Conservation (phyloP, 768 basidiomycete genomes). For the Collybia mongolica region DNA sequence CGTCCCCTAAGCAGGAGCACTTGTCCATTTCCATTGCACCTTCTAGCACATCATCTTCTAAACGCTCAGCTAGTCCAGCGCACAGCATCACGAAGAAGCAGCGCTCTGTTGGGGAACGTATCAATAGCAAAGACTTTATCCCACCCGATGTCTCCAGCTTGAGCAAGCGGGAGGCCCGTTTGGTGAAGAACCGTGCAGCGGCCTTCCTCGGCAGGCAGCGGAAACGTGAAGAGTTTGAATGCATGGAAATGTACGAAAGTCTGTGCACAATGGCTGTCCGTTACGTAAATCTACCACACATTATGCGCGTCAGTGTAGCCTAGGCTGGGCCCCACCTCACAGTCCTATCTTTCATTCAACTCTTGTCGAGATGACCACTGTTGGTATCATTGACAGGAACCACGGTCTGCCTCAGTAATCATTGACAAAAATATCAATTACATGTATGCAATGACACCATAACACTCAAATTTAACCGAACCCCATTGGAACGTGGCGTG, state of each 20-base stretch:
- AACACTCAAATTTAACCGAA: no score
- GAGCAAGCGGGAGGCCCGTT: constrained; percentile 86
- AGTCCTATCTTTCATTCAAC: no score
- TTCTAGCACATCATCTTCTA: constrained; percentile 23
- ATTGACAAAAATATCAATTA: no score
- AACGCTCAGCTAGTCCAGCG: constrained; percentile 47
- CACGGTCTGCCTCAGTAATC: no score
- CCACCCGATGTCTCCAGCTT: constrained; percentile 88
- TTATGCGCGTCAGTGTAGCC: no score
- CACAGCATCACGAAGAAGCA: constrained; percentile 38
- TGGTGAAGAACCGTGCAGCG: constrained; percentile 90
- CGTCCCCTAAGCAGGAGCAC: constrained; percentile 29
- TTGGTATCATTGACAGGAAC: no score
- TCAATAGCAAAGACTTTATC: constrained; percentile 77
- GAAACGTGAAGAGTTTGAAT: constrained; percentile 90
- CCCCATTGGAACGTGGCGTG: no score
- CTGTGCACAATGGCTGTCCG: no score
- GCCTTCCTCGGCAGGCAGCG: constrained; percentile 90
- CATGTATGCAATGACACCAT: no score
- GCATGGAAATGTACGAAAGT: constrained; percentile 76
- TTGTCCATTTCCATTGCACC: constrained; percentile 33
- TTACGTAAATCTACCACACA: no score
- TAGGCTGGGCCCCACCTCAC: no score
- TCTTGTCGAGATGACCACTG: no score
- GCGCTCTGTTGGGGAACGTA: constrained; percentile 45